These are phyloP conservation scores for Trichoderma simmonsii DNA, from an alignment of 2,329 filamentous ascomycete species.

Conservation along the genomic window DNA sequence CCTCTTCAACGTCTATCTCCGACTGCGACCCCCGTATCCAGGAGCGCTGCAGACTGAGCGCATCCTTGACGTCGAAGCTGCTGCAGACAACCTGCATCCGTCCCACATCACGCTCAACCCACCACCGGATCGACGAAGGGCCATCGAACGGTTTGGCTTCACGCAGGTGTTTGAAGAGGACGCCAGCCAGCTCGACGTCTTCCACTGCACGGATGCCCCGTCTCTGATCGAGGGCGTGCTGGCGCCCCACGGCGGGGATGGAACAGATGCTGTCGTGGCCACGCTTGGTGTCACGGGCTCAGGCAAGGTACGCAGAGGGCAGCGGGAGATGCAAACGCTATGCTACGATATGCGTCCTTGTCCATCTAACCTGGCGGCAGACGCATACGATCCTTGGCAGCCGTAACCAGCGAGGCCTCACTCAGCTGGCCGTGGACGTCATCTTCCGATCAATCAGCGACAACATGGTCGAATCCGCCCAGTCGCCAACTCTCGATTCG, in stretches of 20 bases:
- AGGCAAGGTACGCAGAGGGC: constrained; percentile 67
- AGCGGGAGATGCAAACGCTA: background rate
- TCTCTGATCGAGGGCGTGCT: constrained; percentile 79
- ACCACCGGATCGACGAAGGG: constrained; percentile 79
- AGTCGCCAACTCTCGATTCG: constrained; percentile 65
- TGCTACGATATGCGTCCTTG: background rate
- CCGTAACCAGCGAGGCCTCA: constrained; percentile 79
- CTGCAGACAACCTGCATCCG: constrained; percentile 43
- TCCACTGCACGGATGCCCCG: constrained; percentile 73
- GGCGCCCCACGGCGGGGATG: constrained; percentile 67
- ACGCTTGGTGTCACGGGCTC: constrained; percentile 93
- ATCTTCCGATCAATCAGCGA: constrained; percentile 78
- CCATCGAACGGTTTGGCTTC: constrained; percentile 91
- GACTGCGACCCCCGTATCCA: constrained; percentile 66
- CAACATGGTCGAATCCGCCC: constrained; percentile 63
- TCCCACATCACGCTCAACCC: constrained; percentile 77
- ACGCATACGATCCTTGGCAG: constrained; percentile 95
- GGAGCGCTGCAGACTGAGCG: constrained; percentile 52
- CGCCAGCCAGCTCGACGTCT: constrained; percentile 80
- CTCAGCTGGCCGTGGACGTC: constrained; percentile 86
- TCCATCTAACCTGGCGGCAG: constrained; percentile 43
- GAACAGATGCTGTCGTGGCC: constrained; percentile 84
- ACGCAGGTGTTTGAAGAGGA: constrained; percentile 90
- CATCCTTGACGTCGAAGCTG: constrained; percentile 74
- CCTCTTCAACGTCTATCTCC: constrained; percentile 89